Base-by-base conservation (phyloP, 805 yeast species). In the Monosporozyma servazzii region DNA sequence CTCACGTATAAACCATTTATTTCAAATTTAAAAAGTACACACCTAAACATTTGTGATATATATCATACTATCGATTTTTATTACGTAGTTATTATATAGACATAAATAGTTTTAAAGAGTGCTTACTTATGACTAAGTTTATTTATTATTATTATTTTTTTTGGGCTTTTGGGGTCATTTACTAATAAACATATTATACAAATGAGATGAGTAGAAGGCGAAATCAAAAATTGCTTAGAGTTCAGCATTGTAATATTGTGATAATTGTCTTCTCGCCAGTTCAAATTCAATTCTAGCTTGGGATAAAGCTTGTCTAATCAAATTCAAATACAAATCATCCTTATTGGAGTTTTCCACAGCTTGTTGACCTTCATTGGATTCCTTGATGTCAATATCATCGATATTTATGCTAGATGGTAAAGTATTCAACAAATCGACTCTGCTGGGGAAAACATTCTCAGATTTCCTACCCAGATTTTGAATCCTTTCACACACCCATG, bases 401-500 rank as follows among this genome's bases (percentile, higher is more conserved):
- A 49, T 43, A 13, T 49, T 51, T 21, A 50, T 53, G 33, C 50
- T 52, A 20, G 51, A 43, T 10, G 59, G 57, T 31, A 55, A 41
- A 21, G 49, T 49, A 5, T 29, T 39, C 18, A 52, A 17, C 21
- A 57, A 23, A 30, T 58, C 57, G 10, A 31, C 39, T n/a, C 51
- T 50, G 9, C 48, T 49, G 7, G 63, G 60, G 47, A 58, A 56
- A 8, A 54, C 44, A 37, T 59, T 59, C 47, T 72, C 72, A 48
- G 65, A 62, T 57, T 66, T 64, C 51, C 72, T 59, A 3, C 96
- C 98, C 57, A 87, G 80, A 65, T 90, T 90, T 68, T 93, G 99
- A 55, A 93, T 90, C 57, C 90, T 75, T 68, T 90, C 99, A 70
- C 99, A 93, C 59, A 89, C 85, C 62, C 81, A 78, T 52, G 89